A percentile compares a stretch with the other conserved stretches of the same genome.
These are phyloP conservation scores for Brassica napus DNA, from an alignment of 345 rosid species.

Conservation along the genomic window DNA sequence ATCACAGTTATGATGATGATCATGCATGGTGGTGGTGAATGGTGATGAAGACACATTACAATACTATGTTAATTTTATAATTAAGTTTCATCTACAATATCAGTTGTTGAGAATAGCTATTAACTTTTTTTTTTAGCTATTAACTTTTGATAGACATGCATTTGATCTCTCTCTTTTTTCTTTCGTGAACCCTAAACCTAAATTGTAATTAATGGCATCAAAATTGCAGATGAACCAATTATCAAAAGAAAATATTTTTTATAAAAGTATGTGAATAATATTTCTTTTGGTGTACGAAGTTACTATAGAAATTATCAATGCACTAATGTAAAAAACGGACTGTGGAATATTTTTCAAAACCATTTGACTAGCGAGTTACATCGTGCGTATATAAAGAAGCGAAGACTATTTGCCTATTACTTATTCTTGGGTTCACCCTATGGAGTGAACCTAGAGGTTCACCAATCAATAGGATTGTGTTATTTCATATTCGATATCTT, in stretches of 20 bases:
- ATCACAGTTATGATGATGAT: constrained; percentile 15
- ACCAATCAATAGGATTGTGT: too few relatives aligned
- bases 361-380: constrained; percentile 15
- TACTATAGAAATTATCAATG: constrained; percentile 1
- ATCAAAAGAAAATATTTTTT: not conserved
- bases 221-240: not conserved
- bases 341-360: constrained; percentile 18
- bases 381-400: constrained; percentile 9
- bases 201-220: not conserved
- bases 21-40: constrained; percentile 15
- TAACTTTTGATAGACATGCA: not conserved
- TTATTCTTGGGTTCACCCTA: too few relatives aligned
- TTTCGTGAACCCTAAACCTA: not conserved
- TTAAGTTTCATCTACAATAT: not conserved
- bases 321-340: constrained; percentile 19
- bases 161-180: not conserved
- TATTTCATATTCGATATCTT: too few relatives aligned
- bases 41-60: constrained; percentile 17
- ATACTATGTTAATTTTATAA: not conserved
- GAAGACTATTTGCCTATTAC: not conserved
- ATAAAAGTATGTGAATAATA: not conserved
- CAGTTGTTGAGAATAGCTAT: not conserved
- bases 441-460: too few relatives aligned
- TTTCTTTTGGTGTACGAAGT: not conserved
- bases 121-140: not conserved